Evolutionary conservation across 1,284 basidiomycete species (phyloP), one percentile per base, ranked within the genome.

Genomic region (Melampsora americana): DNA sequence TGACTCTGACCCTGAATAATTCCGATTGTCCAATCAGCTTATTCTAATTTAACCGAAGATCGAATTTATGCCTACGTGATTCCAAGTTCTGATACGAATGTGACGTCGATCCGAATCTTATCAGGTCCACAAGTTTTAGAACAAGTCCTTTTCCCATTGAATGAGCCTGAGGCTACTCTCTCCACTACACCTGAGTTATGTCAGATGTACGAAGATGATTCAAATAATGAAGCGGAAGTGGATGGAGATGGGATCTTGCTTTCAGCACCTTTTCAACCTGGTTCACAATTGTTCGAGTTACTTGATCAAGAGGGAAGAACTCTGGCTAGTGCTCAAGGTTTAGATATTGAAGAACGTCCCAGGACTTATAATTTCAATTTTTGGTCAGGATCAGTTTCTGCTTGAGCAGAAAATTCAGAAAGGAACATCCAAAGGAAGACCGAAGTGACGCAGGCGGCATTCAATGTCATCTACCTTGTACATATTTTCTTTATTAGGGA

Each of bases 341-440:
- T 53, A 44, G 23, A 53, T 6, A 62, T 74, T 23, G 71, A 66
- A 32, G 50, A 42, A 16, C 44, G 48, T 28, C 71, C 71, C 2
- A n/a, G 44, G 60, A 74, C 62, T 66, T 74, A 74, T 46, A 74
- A 74, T 32, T 74, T 74, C 30, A 74, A 74, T 60, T 74, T 67
- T 67, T 74, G 71, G 71, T 67, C 71, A 56, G 71, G 71, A 56
- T 59, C 50, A 44, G 20, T 74, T 46, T 32, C 64, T 14, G 64
- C 56, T n/a, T 74, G 42, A 74, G 16, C 20, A 9, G 9, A 62
- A 20, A 60, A 16, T 11, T 60, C 32, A 32, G 20, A 28, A 30
- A 56, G 53, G 20, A 23, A 56, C 2, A 16, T 14, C 2, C 11
- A 28, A 56, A 56, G 14, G 53, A 56, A 56, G n/a, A 14, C 26